These are phyloP conservation scores for Eucalyptus leucophloia DNA, from an alignment of 345 rosid species.

Conservation along the genomic window DNA sequence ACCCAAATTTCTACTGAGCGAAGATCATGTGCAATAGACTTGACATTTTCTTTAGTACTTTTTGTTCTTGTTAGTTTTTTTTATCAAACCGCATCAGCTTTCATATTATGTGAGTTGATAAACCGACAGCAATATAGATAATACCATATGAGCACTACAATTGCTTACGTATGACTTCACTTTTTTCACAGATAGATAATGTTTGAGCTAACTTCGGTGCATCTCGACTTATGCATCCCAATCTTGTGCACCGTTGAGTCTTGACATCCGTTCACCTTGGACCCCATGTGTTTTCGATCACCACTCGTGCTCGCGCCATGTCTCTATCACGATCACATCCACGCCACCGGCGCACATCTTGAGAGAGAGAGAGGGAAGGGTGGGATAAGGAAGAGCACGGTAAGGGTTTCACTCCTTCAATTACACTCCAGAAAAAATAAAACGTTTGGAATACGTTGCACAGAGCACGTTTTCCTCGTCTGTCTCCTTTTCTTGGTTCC, in stretches of 20 bases:
- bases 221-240: neutral
- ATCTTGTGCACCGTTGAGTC: neutral
- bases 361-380: neutral
- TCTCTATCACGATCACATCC: neutral
- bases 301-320: neutral
- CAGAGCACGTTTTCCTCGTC: too few relatives aligned
- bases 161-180: accelerated
- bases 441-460: too few relatives aligned
- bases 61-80: too few relatives aligned
- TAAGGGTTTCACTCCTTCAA: neutral
- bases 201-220: accelerated
- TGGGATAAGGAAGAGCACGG: neutral
- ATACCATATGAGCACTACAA: neutral
- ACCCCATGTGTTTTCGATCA: too few relatives aligned
- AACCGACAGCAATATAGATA: neutral
- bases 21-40: neutral
- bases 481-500: neutral
- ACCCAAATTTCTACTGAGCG: neutral
- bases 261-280: neutral
- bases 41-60: neutral
- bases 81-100: neutral
- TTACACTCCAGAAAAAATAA: neutral
- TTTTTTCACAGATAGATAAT: accelerated
- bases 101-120: neutral
- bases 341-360: neutral